phyloP scores from a whole-genome alignment of 306 rosid species.

The Casuarina cunninghamiana region DNA sequence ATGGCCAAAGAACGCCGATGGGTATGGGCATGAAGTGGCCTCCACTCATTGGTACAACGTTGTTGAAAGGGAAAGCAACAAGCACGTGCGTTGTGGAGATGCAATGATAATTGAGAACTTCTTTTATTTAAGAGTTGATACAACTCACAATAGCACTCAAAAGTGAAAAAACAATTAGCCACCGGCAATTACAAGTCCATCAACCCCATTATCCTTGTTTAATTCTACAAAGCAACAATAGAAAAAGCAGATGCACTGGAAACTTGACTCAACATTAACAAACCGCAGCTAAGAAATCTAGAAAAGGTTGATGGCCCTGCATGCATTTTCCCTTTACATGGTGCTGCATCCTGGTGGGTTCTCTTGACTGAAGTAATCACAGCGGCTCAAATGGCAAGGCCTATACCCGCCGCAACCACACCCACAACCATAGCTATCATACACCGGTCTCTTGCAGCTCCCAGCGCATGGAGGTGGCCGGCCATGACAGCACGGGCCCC shows the following conservation, averaged over 20 bases:
- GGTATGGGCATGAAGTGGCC: no score
- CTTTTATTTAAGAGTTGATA: neutral
- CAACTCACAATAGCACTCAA: neutral
- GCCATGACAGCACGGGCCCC: slow-evolving; percentile 39
- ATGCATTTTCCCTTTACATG: slow-evolving; percentile 45
- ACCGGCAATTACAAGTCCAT: neutral
- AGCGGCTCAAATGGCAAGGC: slow-evolving; percentile 29
- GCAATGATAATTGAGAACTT: neutral
- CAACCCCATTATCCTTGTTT: neutral
- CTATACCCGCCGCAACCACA: slow-evolving; percentile 28
- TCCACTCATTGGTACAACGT: no score
- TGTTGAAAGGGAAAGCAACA: neutral
- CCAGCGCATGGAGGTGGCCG: slow-evolving; percentile 32
- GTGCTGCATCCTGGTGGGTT: slow-evolving; percentile 44
- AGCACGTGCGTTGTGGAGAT: neutral
- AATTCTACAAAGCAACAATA: neutral
- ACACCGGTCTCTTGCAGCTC: slow-evolving; percentile 49
- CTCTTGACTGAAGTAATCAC: slow-evolving; percentile 55
- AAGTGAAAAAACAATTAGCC: neutral
- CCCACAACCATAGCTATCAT: slow-evolving; percentile 46
- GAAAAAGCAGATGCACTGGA: neutral
- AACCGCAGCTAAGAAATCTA: no score
- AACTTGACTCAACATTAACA: neutral
- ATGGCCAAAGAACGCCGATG: no score
- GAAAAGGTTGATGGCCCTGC: neutral